Conservation (phyloP, 208 protist genomes). For the Angomonas ambiguus region DNA sequence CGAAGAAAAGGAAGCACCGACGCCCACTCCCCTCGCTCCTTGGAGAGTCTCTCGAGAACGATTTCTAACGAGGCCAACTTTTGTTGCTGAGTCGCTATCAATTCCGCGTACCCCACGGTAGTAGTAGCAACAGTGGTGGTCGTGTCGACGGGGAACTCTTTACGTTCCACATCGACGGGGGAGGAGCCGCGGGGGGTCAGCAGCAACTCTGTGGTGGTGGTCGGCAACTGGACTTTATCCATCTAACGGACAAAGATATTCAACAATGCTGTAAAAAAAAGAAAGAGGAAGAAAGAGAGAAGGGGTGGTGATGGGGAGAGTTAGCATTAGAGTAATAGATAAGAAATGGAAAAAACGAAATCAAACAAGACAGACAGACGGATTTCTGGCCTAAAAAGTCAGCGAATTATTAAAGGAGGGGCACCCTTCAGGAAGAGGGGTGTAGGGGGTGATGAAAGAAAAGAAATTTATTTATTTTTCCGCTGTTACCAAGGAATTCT, state of each 20-base stretch:
- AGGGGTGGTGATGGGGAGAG: not conserved
- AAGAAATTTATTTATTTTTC: not conserved
- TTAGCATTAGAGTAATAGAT: not conserved
- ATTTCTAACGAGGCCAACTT: not conserved
- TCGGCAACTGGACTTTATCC: too few species aligned
- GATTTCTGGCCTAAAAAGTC: too few species aligned
- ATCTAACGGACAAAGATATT: too few species aligned
- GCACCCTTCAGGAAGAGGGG: too few species aligned
- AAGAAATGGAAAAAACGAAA: not conserved
- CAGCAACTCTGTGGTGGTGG: not conserved
- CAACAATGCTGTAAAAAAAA: not conserved
- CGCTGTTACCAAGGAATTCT: constrained; percentile 4
- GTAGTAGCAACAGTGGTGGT: not conserved
- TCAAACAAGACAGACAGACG: too few species aligned
- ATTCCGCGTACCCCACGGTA: not conserved
- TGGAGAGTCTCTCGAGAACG: not conserved
- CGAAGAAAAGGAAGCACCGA: too few species aligned
- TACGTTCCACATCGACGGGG: not conserved
- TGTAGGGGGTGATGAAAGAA: too few species aligned
- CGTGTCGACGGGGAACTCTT: not conserved
- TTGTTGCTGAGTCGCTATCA: not conserved
- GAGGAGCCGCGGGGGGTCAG: not conserved
- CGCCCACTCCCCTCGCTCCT: not conserved
- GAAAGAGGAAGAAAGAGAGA: not conserved
- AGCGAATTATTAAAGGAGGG: too few species aligned